Evolutionary conservation across 352 stramenopile species (phyloP).

Genomic region (Globisporangium megalacanthum): DNA sequence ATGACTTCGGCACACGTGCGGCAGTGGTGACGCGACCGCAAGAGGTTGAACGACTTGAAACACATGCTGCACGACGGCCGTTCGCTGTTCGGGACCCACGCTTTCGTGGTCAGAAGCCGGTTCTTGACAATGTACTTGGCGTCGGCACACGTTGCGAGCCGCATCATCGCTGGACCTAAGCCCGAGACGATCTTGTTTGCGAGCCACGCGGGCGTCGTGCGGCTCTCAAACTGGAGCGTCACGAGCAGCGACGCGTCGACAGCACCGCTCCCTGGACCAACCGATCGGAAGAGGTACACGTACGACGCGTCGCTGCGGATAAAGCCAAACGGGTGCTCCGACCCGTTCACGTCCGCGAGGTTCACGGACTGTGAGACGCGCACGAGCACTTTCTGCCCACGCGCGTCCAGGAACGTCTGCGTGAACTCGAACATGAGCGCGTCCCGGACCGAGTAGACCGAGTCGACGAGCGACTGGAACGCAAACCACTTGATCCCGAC

Average conservation of each 20-base stretch:
- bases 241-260: slow-evolving; percentile 24
- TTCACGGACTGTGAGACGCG: slow-evolving; percentile 56
- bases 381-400: slow-evolving; percentile 54
- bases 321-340: slow-evolving; percentile 63
- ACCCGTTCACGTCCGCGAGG: slow-evolving; percentile 33
- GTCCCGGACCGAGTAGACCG: slow-evolving; percentile 60
- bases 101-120: slow-evolving; percentile 54
- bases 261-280: slow-evolving; percentile 42
- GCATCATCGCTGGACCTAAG: slow-evolving; percentile 28
- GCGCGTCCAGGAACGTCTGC: slow-evolving; percentile 49
- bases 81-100: slow-evolving; percentile 66
- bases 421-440: slow-evolving; percentile 52
- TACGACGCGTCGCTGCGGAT: slow-evolving; percentile 42
- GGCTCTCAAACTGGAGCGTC: slow-evolving; percentile 18
- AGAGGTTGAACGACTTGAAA: slow-evolving; percentile 71
- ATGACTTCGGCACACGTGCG: slow-evolving; percentile 81
- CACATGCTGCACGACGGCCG: slow-evolving; percentile 64
- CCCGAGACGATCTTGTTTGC: slow-evolving; percentile 54
- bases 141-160: slow-evolving; percentile 44
- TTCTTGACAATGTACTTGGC: slow-evolving; percentile 59
- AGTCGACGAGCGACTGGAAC: slow-evolving; percentile 67
- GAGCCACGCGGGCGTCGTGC: slow-evolving; percentile 57
- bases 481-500: slow-evolving; percentile 72
- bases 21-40: slow-evolving; percentile 76
- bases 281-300: slow-evolving; percentile 50